These are phyloP conservation scores for Ligustrum vulgare DNA, from an alignment of 257 asterid species.

Conservation along the genomic window DNA sequence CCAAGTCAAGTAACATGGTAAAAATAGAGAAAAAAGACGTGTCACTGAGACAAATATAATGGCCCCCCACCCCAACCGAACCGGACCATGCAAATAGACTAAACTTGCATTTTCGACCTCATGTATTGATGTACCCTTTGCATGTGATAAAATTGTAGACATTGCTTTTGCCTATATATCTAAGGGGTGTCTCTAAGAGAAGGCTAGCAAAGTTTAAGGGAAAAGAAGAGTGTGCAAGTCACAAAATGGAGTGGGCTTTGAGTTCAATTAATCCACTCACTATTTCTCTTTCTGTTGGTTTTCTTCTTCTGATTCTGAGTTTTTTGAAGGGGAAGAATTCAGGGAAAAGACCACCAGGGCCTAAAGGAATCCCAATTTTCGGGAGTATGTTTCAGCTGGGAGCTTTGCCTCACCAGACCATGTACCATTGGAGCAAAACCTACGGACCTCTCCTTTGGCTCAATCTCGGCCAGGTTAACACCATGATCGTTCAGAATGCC, in stretches of 20 bases:
- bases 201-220: too few species aligned
- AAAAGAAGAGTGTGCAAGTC: not conserved
- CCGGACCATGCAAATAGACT: not conserved
- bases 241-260: conserved; percentile 35
- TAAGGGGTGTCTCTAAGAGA: not conserved
- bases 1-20: too few species aligned
- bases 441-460: conserved; percentile 20
- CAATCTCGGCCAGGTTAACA: conserved; percentile 1
- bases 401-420: conserved; percentile 11
- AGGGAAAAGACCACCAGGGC: conserved; percentile 12
- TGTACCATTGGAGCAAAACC: not conserved
- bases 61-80: too few species aligned
- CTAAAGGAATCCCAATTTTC: conserved; percentile 11
- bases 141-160: not conserved
- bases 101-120: not conserved
- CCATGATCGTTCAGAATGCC: conserved; percentile 14
- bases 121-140: not conserved
- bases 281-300: conserved; percentile 29
- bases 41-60: too few species aligned
- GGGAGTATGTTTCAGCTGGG: conserved; percentile 16
- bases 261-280: conserved; percentile 35
- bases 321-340: conserved; percentile 20
- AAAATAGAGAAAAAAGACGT: too few species aligned
- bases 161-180: not conserved
- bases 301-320: conserved; percentile 25